These are phyloP conservation scores for Inga oerstediana DNA, from an alignment of 306 rosid genomes.

Conservation along the genomic window DNA sequence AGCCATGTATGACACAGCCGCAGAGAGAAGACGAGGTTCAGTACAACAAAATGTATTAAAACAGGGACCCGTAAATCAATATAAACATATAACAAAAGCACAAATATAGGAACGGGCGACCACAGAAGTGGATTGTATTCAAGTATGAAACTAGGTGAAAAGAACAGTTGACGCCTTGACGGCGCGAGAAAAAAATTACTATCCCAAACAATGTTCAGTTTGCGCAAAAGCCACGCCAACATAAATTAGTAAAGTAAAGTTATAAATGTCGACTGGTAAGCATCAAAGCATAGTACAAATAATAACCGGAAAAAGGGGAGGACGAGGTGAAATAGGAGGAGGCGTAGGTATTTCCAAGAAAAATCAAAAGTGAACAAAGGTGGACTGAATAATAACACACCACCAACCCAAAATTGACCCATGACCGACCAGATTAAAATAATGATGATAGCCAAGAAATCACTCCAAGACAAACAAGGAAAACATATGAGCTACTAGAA, in stretches of 20 bases:
- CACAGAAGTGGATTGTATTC: background rate
- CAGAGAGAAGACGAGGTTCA: background rate
- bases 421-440: background rate
- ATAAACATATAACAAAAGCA: background rate
- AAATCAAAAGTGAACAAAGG: background rate
- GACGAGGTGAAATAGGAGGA: background rate
- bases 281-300: background rate
- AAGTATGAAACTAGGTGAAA: background rate
- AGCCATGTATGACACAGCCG: background rate
- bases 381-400: background rate
- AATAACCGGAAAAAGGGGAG: background rate
- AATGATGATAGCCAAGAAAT: background rate
- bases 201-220: background rate
- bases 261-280: background rate
- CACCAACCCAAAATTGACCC: constrained; percentile 16
- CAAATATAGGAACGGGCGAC: background rate
- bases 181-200: background rate
- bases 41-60: too few species aligned
- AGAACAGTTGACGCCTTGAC: background rate
- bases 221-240: background rate
- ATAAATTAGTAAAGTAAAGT: background rate
- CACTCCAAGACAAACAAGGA: background rate
- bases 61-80: background rate
- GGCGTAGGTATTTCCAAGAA: background rate
- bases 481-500: background rate